Conservation (phyloP, 257 asterid genomes). For the Solanum commersonii region DNA sequence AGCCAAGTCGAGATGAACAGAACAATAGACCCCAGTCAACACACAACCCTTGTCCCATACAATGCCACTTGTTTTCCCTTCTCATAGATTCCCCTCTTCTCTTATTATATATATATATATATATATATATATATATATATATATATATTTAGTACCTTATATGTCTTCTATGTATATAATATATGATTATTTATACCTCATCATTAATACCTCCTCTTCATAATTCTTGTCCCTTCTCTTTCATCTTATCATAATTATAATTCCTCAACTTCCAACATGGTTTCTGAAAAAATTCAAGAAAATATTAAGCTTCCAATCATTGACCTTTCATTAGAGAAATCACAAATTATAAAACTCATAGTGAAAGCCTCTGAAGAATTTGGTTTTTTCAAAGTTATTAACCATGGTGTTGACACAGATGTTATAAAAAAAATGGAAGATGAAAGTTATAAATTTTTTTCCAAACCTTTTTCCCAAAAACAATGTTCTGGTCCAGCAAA, state of each 20-base stretch:
- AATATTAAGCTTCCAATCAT: conserved; percentile 34
- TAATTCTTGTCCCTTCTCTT: not conserved
- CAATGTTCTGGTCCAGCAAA: conserved; percentile 43
- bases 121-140: not conserved
- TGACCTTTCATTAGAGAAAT: conserved; percentile 32
- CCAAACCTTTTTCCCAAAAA: conserved; percentile 43
- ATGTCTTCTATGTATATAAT: not conserved
- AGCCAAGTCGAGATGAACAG: too few species aligned
- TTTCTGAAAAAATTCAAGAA: not conserved
- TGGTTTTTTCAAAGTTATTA: conserved; percentile 76
- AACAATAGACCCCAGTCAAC: not conserved
- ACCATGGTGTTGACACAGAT: conserved; percentile 43
- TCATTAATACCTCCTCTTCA: not conserved
- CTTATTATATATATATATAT: not conserved
- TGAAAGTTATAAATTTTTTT: conserved; percentile 42
- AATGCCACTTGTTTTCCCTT: not conserved
- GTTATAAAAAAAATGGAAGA: conserved; percentile 42
- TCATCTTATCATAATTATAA: not conserved
- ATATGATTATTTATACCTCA: not conserved
- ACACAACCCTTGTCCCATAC: not conserved
- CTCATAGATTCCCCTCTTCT: not conserved
- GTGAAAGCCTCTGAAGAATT: conserved; percentile 61
- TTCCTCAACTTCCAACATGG: not conserved
- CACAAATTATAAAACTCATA: conserved; percentile 25
- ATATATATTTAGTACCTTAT: not conserved